Evolutionary conservation across 148 eudicot species (phyloP).

Genomic region (Persicaria tinctoria): DNA sequence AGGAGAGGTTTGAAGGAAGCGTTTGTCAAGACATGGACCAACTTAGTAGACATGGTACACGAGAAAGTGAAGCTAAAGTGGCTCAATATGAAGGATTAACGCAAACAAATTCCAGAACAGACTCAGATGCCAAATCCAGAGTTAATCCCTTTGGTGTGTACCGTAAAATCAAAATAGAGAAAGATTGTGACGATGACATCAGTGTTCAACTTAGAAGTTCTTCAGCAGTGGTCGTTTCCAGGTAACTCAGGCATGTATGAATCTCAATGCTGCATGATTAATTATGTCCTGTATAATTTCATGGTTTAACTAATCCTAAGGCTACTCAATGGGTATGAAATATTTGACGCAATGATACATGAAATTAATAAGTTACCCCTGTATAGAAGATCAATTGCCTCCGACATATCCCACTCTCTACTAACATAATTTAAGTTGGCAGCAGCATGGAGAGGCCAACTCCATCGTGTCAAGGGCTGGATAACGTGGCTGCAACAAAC

Average conservation of each 20-base stretch:
- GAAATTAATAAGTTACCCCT: too few relatives aligned
- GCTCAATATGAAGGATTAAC: slow-evolving; percentile 14
- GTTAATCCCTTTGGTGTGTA: slow-evolving; percentile 14
- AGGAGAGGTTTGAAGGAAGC: slow-evolving; percentile 1
- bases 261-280: slow-evolving; percentile 3
- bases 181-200: slow-evolving; percentile 12
- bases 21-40: slow-evolving; percentile 17
- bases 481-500: not conserved
- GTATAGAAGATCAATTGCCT: slow-evolving; percentile 18
- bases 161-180: slow-evolving; percentile 13
- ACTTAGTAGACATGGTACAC: slow-evolving; percentile 17
- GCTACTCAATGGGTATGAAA: too few relatives aligned
- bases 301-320: too few relatives aligned
- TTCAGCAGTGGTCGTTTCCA: slow-evolving; percentile 10
- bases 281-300: too few relatives aligned
- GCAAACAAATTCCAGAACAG: slow-evolving; percentile 13
- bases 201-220: slow-evolving; percentile 14
- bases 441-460: slow-evolving; percentile 15
- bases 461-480: slow-evolving; percentile 11
- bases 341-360: too few relatives aligned
- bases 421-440: slow-evolving; percentile 11
- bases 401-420: slow-evolving; percentile 4
- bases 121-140: slow-evolving; percentile 8
- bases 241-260: slow-evolving; percentile 17
- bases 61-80: slow-evolving; percentile 15